Evolutionary conservation across 2,329 filamentous ascomycete genomes (phyloP).

Genomic region (Pseudocercospora pini-densiflorae): DNA sequence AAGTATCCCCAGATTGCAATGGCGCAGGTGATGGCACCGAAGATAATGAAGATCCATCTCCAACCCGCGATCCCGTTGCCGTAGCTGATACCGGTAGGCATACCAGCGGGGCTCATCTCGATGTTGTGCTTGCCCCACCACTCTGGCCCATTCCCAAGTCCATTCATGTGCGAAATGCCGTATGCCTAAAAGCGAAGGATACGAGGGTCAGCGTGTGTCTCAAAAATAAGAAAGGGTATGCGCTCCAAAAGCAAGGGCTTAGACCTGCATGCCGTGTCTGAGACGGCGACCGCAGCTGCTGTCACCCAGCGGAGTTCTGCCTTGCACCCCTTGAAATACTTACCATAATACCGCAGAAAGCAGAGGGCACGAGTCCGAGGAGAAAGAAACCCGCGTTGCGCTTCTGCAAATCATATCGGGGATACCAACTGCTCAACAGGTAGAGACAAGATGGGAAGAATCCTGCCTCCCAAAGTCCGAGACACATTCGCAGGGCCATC

Average conservation of each 20-base stretch:
- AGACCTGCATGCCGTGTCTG: too few species aligned
- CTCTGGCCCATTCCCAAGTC: conserved; percentile 16
- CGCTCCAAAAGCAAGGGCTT: too few species aligned
- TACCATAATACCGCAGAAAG: conserved; percentile 55
- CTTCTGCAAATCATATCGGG: conserved; percentile 45
- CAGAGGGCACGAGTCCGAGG: conserved; percentile 48
- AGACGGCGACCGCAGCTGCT: too few species aligned
- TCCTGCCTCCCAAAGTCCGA: conserved; percentile 11
- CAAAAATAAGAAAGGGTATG: too few species aligned
- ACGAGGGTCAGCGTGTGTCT: too few species aligned
- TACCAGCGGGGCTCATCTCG: background rate
- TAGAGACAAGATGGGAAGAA: conserved; percentile 37
- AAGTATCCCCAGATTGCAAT: conserved; percentile 5
- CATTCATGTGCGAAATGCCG: conserved; percentile 49
- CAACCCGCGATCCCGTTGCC: conserved; percentile 25
- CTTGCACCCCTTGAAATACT: too few species aligned
- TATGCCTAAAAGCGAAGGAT: conserved; percentile 41
- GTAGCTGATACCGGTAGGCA: conserved; percentile 42
- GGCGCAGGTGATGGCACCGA: conserved; percentile 10
- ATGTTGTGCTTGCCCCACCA: conserved; percentile 38
- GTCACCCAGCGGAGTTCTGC: too few species aligned
- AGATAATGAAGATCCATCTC: conserved; percentile 26
- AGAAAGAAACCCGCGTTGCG: conserved; percentile 37
- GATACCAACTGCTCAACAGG: conserved; percentile 54
- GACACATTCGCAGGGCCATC: conserved; percentile 2